phyloP scores from a whole-genome alignment of 2,329 filamentous ascomycete genomes.

The Cyphellophora attinorum region DNA sequence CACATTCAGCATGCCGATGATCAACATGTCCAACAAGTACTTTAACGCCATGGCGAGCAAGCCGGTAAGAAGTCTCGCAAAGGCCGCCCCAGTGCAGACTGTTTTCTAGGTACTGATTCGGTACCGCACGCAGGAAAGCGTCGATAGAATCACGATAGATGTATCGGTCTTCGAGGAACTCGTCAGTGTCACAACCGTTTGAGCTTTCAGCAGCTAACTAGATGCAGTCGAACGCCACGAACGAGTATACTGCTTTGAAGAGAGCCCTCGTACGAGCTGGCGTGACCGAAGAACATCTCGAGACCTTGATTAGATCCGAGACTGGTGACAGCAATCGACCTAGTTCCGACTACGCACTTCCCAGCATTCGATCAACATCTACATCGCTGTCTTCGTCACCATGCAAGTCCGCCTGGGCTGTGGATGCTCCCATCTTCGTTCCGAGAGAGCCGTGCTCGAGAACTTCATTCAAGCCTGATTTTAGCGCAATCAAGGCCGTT shows the following conservation, averaged over 20 bases:
- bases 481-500: background rate
- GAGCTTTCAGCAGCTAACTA: background rate
- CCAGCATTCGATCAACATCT: background rate
- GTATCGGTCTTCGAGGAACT: too few species aligned
- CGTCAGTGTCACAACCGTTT: too few species aligned
- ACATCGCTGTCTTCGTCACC: background rate
- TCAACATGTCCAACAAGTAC: background rate
- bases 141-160: too few species aligned
- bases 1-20: slow-evolving; percentile 1
- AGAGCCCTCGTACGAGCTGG: slow-evolving; percentile 11
- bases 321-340: background rate
- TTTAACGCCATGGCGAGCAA: background rate
- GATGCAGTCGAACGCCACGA: slow-evolving; percentile 2
- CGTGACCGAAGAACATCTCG: slow-evolving; percentile 5
- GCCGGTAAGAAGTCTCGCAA: background rate
- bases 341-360: background rate
- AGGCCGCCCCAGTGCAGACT: background rate
- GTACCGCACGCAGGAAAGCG: too few species aligned
- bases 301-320: slow-evolving; percentile 6
- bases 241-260: slow-evolving; percentile 6
- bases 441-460: background rate
- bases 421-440: background rate
- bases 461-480: background rate
- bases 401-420: background rate
- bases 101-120: background rate